Evolutionary conservation across 2,329 filamentous ascomycete genomes (phyloP).

Genomic region (Tolypocladium ovalisporum): DNA sequence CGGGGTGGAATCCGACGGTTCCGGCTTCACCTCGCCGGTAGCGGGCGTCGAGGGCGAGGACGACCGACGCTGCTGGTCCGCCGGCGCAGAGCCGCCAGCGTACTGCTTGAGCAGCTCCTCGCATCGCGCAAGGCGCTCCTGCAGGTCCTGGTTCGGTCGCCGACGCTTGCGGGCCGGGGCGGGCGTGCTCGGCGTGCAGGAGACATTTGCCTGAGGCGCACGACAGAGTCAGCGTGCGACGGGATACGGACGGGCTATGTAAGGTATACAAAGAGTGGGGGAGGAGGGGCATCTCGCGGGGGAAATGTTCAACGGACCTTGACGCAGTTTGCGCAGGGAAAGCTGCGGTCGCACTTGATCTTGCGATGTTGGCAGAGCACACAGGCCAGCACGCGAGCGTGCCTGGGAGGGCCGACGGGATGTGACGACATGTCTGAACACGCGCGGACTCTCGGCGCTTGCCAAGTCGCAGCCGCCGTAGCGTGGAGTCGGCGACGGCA

Average conservation of each 20-base stretch:
- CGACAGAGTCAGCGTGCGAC: conserved; percentile 4
- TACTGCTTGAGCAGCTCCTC: conserved; percentile 49
- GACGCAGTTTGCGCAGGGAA: conserved; percentile 48
- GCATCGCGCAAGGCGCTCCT: conserved; percentile 47
- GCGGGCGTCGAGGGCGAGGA: conserved; percentile 1
- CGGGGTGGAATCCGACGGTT: conserved; percentile 14
- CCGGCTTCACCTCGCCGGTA: conserved; percentile 10
- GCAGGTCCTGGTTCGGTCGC: conserved; percentile 49
- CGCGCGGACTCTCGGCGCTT: conserved; percentile 14
- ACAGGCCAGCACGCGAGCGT: conserved; percentile 38
- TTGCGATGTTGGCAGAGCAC: conserved; percentile 51
- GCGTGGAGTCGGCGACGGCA: not conserved
- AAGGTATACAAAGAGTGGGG: not conserved
- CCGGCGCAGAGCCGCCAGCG: conserved; percentile 26
- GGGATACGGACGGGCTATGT: not conserved
- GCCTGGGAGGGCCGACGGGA: conserved; percentile 21
- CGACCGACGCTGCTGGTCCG: conserved; percentile 9
- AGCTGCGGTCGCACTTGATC: conserved; percentile 50
- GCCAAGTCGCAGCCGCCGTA: conserved; percentile 7
- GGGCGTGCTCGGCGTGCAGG: conserved; percentile 48
- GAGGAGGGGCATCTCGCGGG: not conserved
- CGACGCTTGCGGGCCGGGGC: conserved; percentile 48
- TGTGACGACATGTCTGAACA: conserved; percentile 19
- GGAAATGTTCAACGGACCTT: conserved; percentile 32
- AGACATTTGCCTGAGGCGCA: conserved; percentile 39